These are phyloP conservation scores for Coemansia sp. DNA, from an alignment of 192 early-diverging fungal genomes.

Conservation along the genomic window DNA sequence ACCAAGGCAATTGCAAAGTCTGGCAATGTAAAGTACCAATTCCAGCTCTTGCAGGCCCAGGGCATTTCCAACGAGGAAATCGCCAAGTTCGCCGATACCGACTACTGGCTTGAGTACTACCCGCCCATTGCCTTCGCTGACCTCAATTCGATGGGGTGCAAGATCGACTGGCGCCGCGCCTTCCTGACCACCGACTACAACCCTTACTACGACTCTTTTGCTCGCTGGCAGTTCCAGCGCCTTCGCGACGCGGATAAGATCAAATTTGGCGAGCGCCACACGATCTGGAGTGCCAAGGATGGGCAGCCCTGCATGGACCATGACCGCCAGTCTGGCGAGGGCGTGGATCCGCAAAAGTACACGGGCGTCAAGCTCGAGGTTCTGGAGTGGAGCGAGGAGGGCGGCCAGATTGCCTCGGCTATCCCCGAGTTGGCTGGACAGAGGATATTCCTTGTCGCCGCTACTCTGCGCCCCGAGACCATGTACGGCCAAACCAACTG, in stretches of 20 bases:
- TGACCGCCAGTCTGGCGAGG: constrained; percentile 94
- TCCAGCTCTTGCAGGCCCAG: constrained; percentile 94
- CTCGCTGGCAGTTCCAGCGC: constrained; percentile 97
- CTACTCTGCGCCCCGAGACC: constrained; percentile 96
- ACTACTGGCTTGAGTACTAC: constrained; percentile 94
- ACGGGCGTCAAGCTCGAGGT: constrained; percentile 95
- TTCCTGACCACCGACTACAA: constrained; percentile 99
- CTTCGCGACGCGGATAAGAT: constrained; percentile 79
- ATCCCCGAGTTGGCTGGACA: constrained; percentile 68
- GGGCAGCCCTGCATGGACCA: constrained; percentile 99
- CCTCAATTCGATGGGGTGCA: constrained; percentile 73
- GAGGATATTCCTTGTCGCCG: constrained; percentile 89
- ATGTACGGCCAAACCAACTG: constrained; percentile 99
- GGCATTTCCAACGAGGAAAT: constrained; percentile 90
- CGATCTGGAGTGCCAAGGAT: constrained; percentile 95
- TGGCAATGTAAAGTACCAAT: constrained; percentile 86
- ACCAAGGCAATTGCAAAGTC: constrained; percentile 91
- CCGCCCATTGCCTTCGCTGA: constrained; percentile 87
- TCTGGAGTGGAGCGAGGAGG: constrained; percentile 62
- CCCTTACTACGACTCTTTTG: constrained; percentile 98
- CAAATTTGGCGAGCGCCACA: constrained; percentile 96
- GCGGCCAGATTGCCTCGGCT: constrained; percentile 47
- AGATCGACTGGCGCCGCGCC: constrained; percentile 94
- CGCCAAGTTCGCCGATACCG: constrained; percentile 88
- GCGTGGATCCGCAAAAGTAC: constrained; percentile 92